phyloP scores from a whole-genome alignment of 176 grass and related monocot species.

The Lolium rigidum region DNA sequence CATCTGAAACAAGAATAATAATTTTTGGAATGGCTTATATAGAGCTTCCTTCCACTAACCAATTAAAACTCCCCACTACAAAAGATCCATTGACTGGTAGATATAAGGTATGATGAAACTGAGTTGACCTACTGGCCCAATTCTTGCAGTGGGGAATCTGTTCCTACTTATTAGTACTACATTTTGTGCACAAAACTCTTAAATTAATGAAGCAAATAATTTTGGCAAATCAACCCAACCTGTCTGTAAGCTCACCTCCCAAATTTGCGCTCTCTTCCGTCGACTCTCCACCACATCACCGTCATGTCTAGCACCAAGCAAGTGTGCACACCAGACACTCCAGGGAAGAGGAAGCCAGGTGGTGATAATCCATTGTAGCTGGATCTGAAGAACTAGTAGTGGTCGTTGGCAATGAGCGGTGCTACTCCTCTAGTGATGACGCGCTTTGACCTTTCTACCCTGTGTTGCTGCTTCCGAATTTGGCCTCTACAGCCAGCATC shows the following conservation, averaged over 20 bases:
- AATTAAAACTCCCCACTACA: slow-evolving; percentile 4
- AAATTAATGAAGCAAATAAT: not conserved
- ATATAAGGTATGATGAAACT: not conserved
- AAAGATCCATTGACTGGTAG: not conserved
- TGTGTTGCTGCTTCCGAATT: not conserved
- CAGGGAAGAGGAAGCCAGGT: not conserved
- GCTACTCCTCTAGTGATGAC: not conserved
- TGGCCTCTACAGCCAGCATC: not conserved
- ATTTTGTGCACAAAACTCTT: not conserved
- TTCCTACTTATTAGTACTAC: not conserved
- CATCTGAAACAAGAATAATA: not conserved
- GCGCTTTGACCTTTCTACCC: not conserved
- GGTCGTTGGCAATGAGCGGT: not conserved
- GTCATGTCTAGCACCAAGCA: too few species aligned
- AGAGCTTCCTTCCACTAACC: not conserved
- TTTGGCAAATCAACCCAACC: not conserved
- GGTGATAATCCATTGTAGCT: not conserved
- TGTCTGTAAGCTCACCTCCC: not conserved
- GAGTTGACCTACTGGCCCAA: not conserved
- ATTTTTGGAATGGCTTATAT: slow-evolving; percentile 1
- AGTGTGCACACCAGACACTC: not conserved
- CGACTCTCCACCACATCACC: too few species aligned
- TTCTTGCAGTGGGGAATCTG: not conserved
- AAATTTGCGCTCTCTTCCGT: not conserved
- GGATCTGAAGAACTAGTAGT: not conserved